Conservation (phyloP, 2,329 filamentous ascomycete genomes). For the Nothomitra cinnamomea region DNA sequence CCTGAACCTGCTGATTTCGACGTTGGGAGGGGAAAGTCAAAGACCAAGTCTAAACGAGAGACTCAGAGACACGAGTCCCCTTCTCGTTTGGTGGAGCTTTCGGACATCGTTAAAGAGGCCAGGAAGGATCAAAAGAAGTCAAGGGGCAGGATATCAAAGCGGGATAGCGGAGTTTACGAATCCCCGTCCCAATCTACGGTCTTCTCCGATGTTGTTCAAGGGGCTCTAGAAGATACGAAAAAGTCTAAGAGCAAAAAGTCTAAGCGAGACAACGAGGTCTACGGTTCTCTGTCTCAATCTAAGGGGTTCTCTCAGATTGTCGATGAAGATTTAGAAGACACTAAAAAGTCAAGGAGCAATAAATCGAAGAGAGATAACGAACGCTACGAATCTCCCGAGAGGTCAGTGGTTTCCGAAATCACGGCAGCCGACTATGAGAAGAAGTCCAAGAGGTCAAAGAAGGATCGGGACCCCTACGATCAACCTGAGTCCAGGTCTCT, state of each 20-base stretch:
- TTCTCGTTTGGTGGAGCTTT: conserved; percentile 27
- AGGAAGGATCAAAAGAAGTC: conserved; percentile 21
- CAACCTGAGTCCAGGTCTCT: conserved; percentile 23
- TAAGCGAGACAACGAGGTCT: conserved; percentile 2
- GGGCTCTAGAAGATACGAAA: conserved; percentile 9
- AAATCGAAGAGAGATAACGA: neutral
- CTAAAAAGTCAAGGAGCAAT: conserved; percentile 18
- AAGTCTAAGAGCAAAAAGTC: conserved; percentile 17
- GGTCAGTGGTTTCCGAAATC: neutral
- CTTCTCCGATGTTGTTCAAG: too few species aligned
- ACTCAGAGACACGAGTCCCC: conserved; percentile 15
- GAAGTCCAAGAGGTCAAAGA: conserved; percentile 12
- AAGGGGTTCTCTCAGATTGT: neutral
- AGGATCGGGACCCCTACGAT: conserved; percentile 13
- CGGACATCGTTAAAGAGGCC: conserved; percentile 14
- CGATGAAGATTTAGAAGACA: conserved; percentile 11
- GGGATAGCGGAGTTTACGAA: neutral
- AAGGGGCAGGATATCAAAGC: conserved; percentile 8
- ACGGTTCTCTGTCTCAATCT: neutral
- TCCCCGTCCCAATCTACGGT: neutral
- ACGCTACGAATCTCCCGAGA: neutral
- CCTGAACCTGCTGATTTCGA: too few species aligned
- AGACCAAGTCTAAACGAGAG: conserved; percentile 16
- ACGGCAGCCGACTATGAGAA: neutral
- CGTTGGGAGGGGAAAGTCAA: too few species aligned